A percentile compares a stretch with the other conserved stretches of the same genome.
phyloP scores from a whole-genome alignment of 345 rosid genomes.

The Psidium friedrichsthalianum region DNA sequence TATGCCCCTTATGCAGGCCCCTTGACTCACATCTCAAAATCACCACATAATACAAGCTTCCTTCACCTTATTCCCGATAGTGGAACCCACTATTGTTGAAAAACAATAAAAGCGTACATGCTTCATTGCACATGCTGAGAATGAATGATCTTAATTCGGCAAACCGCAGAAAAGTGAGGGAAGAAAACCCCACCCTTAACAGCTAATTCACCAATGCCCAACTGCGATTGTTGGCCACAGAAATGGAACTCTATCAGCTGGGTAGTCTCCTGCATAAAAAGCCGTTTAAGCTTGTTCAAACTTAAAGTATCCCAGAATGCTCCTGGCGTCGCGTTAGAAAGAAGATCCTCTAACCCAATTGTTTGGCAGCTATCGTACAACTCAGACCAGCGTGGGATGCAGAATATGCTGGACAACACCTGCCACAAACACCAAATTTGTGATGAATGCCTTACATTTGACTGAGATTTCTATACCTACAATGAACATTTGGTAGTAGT shows the following conservation, averaged over 20 bases:
- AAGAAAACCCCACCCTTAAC: constrained; percentile 52
- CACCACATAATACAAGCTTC: background rate
- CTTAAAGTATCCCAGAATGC: background rate
- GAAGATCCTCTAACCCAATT: constrained; percentile 54
- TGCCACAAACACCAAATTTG: constrained; percentile 6
- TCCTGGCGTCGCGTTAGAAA: background rate
- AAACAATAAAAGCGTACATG: background rate
- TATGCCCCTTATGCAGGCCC: background rate
- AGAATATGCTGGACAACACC: constrained; percentile 64
- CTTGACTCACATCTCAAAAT: background rate
- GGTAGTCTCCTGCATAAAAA: constrained; percentile 43
- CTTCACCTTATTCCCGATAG: background rate
- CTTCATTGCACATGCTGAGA: background rate
- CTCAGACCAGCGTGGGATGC: constrained; percentile 52
- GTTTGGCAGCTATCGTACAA: constrained; percentile 65
- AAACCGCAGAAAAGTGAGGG: background rate
- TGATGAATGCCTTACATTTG: background rate
- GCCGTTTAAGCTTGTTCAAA: background rate
- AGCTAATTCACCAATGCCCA: constrained; percentile 98
- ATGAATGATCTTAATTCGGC: background rate
- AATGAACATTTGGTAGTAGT: background rate
- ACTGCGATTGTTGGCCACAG: constrained; percentile 96
- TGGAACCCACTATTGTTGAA: background rate
- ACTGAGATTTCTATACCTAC: background rate
- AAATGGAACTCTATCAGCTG: constrained; percentile 57